Conservation (phyloP, 2,329 filamentous ascomycete genomes). For the Diaporthe sp. region DNA sequence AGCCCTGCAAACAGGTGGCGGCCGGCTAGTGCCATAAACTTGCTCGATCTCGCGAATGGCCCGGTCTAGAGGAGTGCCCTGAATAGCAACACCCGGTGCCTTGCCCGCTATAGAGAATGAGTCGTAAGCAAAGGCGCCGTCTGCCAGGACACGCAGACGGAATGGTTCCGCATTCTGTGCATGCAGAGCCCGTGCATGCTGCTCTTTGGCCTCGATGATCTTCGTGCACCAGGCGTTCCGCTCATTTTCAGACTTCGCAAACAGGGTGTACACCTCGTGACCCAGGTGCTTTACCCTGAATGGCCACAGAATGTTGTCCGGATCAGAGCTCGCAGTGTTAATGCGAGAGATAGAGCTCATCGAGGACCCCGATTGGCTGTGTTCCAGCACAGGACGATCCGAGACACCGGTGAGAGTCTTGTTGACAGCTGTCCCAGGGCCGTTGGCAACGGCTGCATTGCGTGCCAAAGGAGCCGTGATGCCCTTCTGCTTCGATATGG, state of each 20-base stretch:
- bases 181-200: constrained; percentile 88
- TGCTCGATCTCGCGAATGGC: constrained; percentile 91
- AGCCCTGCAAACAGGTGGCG: constrained; percentile 84
- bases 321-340: constrained; percentile 64
- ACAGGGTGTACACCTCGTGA: constrained; percentile 92
- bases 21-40: constrained; percentile 78
- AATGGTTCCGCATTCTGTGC: constrained; percentile 97
- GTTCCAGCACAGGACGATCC: constrained; percentile 73
- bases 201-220: constrained; percentile 94
- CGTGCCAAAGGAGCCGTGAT: constrained; percentile 74
- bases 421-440: constrained; percentile 69
- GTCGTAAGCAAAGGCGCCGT: constrained; percentile 91
- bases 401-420: constrained; percentile 62
- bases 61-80: constrained; percentile 90
- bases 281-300: constrained; percentile 97
- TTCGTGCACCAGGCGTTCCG: constrained; percentile 92
- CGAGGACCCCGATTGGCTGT: constrained; percentile 78
- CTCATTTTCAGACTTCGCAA: constrained; percentile 81
- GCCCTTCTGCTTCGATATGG: constrained; percentile 86
- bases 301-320: constrained; percentile 90
- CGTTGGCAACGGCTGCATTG: constrained; percentile 72
- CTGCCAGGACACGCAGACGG: constrained; percentile 89
- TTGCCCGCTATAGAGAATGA: constrained; percentile 70
- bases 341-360: constrained; percentile 66
- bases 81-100: constrained; percentile 79